phyloP scores from a whole-genome alignment of 805 yeast species.

The Saturnispora quitensis region DNA sequence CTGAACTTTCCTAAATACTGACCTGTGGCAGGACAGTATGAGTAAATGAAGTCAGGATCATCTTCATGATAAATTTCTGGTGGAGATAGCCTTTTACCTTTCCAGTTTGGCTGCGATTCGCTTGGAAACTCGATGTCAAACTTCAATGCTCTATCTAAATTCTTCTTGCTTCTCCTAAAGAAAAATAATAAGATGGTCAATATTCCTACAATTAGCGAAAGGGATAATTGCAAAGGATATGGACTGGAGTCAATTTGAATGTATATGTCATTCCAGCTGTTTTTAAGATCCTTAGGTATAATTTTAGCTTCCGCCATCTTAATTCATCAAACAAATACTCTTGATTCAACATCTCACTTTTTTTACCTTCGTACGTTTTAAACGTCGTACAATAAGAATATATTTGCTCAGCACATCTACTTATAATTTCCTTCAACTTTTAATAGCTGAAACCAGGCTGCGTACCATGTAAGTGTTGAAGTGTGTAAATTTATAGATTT shows the following conservation, averaged over 20 bases:
- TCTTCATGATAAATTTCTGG: slow-evolving; percentile 47
- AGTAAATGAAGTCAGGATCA: slow-evolving; percentile 63
- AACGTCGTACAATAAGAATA: not conserved
- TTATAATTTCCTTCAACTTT: too few relatives aligned
- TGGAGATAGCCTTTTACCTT: slow-evolving; percentile 69
- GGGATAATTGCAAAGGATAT: slow-evolving; percentile 24
- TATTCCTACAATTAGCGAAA: slow-evolving; percentile 21
- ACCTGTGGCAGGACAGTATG: slow-evolving; percentile 95
- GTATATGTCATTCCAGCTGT: not conserved
- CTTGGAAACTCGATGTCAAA: slow-evolving; percentile 55
- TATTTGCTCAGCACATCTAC: not conserved
- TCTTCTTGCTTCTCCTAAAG: slow-evolving; percentile 19
- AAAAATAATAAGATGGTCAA: slow-evolving; percentile 17
- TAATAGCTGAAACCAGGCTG: not conserved
- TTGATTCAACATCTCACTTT: not conserved
- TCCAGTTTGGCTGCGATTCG: slow-evolving; percentile 85
- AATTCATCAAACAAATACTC: not conserved
- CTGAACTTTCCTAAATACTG: slow-evolving; percentile 70
- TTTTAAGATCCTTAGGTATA: not conserved
- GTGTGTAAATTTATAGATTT: too few relatives aligned
- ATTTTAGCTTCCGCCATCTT: not conserved
- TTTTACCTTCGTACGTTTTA: not conserved
- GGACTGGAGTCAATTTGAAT: slow-evolving; percentile 8
- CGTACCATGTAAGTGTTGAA: too few relatives aligned
- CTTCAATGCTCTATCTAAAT: slow-evolving; percentile 31